These are phyloP conservation scores for Aristolochia californica DNA, from an alignment of 164 flowering plant species.

Conservation along the genomic window DNA sequence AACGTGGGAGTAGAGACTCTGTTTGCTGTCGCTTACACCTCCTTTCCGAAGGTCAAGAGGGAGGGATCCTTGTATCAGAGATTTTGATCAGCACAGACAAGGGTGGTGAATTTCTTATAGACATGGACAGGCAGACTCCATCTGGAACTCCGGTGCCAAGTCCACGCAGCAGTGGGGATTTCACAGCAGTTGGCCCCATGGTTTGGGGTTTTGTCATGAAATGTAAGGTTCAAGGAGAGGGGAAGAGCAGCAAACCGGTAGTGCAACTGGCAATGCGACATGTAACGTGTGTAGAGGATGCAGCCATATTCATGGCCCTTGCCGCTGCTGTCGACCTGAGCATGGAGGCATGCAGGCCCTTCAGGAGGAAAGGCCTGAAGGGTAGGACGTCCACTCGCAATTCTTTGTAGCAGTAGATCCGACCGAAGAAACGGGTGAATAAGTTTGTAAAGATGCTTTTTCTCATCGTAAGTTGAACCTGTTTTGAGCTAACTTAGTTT, in stretches of 20 bases:
- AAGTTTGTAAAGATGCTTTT: no score
- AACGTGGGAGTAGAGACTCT: conserved; percentile 51
- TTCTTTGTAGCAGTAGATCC: no score
- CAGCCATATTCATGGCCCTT: conserved; percentile 91
- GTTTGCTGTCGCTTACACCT: conserved; percentile 67
- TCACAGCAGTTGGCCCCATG: conserved; percentile 34
- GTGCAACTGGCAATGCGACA: conserved; percentile 82
- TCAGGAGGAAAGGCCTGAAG: conserved; percentile 41
- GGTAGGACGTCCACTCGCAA: not conserved
- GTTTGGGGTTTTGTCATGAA: conserved; percentile 81
- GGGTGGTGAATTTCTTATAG: conserved; percentile 81
- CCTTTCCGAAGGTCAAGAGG: conserved; percentile 50
- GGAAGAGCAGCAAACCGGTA: conserved; percentile 69
- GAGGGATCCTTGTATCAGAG: conserved; percentile 61
- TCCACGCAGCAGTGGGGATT: conserved; percentile 81
- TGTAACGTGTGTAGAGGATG: conserved; percentile 82
- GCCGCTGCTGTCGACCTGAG: conserved; percentile 93
- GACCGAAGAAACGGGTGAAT: no score
- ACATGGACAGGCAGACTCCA: conserved; percentile 48
- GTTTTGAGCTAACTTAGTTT: no score
- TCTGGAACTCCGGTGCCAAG: conserved; percentile 53
- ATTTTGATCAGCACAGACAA: conserved; percentile 56
- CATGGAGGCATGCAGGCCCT: conserved; percentile 79
- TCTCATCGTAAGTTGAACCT: no score
- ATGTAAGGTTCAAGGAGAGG: conserved; percentile 70